Conservation (phyloP, 2,329 filamentous ascomycete species). For the Penicillium sp. region DNA sequence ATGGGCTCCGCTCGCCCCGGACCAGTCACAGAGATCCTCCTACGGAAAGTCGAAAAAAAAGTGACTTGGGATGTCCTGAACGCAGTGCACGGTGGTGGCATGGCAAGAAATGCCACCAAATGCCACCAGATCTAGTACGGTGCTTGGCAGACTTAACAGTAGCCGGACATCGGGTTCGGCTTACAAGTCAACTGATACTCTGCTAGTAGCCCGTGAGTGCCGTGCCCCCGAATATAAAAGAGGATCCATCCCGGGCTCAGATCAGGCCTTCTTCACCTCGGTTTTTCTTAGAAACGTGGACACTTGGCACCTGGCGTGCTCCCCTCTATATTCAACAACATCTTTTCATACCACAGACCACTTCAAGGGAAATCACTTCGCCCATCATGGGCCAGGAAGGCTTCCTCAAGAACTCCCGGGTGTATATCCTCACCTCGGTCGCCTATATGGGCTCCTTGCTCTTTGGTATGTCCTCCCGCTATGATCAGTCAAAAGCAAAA, state of each 20-base stretch:
- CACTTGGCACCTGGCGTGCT: neutral
- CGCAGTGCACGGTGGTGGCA: neutral
- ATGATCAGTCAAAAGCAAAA: neutral
- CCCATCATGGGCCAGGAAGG: slow-evolving; percentile 19
- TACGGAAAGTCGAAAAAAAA: neutral
- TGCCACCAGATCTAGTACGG: slow-evolving; percentile 6
- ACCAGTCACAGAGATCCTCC: neutral
- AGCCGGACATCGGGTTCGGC: slow-evolving; percentile 8
- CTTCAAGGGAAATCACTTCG: neutral
- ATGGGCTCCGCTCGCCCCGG: neutral
- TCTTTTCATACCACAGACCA: neutral
- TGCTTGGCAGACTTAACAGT: slow-evolving; percentile 13
- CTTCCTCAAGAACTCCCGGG: slow-evolving; percentile 46
- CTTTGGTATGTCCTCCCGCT: slow-evolving; percentile 35
- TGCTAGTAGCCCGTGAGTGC: slow-evolving; percentile 8
- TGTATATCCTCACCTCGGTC: slow-evolving; percentile 47
- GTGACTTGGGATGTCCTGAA: neutral
- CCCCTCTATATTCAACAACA: neutral
- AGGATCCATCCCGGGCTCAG: slow-evolving; percentile 1
- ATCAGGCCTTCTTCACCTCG: neutral
- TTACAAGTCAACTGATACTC: neutral
- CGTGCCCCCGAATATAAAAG: slow-evolving; percentile 11
- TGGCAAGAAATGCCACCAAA: neutral
- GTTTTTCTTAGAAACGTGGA: slow-evolving; percentile 5
- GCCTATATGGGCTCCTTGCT: slow-evolving; percentile 48